Percentiles rank a stretch among this genome's conserved stretches.
Conservation (phyloP, 306 rosid genomes). For the Quercus cerris region DNA sequence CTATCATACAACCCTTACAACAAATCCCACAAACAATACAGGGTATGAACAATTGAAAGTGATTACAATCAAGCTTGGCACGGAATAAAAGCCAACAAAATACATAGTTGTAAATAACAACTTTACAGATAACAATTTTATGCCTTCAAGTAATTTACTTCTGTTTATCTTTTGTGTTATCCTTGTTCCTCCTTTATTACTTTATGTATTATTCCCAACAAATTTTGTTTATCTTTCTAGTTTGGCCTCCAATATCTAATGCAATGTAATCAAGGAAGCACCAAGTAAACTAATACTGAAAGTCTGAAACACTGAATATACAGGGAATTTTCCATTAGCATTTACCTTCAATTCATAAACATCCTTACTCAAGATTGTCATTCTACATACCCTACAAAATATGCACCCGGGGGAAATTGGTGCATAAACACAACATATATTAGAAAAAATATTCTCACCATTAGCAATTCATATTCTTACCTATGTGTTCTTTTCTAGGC, state of each 20-base stretch:
- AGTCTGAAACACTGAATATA: not conserved
- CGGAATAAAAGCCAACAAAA: too few species aligned
- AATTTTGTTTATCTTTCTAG: not conserved
- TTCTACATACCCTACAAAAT: slow-evolving; percentile 21
- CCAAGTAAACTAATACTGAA: not conserved
- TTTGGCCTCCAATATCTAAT: not conserved
- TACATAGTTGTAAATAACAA: too few species aligned
- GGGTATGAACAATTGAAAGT: too few species aligned
- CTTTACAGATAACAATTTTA: too few species aligned
- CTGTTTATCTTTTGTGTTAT: too few species aligned
- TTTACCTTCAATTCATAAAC: slow-evolving; percentile 16
- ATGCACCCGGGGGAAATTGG: slow-evolving; percentile 49
- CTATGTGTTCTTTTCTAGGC: not conserved
- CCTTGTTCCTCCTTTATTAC: too few species aligned
- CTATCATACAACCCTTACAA: too few species aligned
- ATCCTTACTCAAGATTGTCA: not conserved
- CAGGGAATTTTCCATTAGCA: not conserved
- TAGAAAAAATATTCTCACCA: slow-evolving; percentile 24
- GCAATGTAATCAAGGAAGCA: not conserved
- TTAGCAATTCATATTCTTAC: slow-evolving; percentile 11
- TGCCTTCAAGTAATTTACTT: too few species aligned
- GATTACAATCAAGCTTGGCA: too few species aligned
- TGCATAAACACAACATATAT: slow-evolving; percentile 24
- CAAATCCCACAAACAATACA: too few species aligned
- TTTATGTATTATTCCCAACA: too few species aligned